phyloP scores from a whole-genome alignment of 345 rosid species.

The Anacardium occidentale region DNA sequence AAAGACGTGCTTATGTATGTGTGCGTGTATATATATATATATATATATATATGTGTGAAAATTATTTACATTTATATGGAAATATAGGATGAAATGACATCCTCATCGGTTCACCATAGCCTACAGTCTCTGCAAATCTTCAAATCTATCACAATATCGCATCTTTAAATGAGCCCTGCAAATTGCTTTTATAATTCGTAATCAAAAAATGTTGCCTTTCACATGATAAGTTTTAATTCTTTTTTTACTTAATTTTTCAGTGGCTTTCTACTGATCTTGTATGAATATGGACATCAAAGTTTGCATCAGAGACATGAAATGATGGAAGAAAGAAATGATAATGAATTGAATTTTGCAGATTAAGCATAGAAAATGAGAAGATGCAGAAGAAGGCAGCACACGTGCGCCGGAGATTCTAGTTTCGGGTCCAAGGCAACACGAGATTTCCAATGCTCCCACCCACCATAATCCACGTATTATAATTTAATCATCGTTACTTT shows the following conservation, averaged over 20 bases:
- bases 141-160: too few species aligned
- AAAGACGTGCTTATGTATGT: not conserved
- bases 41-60: too few species aligned
- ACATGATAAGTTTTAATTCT: too few species aligned
- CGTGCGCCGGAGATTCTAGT: conserved; percentile 22
- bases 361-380: not conserved
- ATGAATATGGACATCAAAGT: not conserved
- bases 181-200: too few species aligned
- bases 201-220: too few species aligned
- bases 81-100: conserved; percentile 1
- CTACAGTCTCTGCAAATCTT: too few species aligned
- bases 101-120: not conserved
- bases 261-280: too few species aligned
- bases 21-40: too few species aligned
- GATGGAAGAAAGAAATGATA: not conserved
- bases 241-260: too few species aligned
- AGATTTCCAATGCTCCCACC: conserved; percentile 42
- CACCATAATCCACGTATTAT: conserved; percentile 23
- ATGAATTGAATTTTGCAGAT: too few species aligned
- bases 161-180: too few species aligned
- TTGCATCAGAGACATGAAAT: not conserved
- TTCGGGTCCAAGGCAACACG: conserved; percentile 22
- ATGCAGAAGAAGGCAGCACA: conserved; percentile 13
- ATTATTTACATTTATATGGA: too few species aligned
- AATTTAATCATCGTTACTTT: conserved; percentile 24